Percentiles rank a stretch among this genome's conserved stretches.
phyloP scores from a whole-genome alignment of 768 basidiomycete species.

The Collybia nuda region DNA sequence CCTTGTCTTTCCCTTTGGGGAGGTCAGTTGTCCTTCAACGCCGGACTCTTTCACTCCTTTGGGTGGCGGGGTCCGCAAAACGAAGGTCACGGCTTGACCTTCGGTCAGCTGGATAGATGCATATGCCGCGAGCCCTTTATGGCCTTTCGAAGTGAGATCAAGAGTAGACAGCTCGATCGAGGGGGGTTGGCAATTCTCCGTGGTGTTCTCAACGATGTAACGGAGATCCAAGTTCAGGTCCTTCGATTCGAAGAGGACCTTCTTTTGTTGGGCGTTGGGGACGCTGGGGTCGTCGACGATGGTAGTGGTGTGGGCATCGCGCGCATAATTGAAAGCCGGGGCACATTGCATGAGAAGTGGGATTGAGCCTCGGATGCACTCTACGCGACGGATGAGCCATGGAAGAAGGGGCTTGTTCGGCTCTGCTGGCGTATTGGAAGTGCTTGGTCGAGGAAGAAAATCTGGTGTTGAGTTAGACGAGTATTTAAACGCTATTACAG shows the following conservation, averaged over 20 bases:
- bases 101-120: constrained; percentile 66
- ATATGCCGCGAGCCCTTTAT: constrained; percentile 67
- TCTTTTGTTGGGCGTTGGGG: constrained; percentile 39
- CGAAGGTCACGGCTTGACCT: constrained; percentile 89
- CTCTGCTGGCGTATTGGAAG: constrained; percentile 26
- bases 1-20: constrained; percentile 30
- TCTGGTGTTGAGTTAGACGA: constrained; percentile 42
- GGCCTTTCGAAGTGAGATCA: constrained; percentile 69
- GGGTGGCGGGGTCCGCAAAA: constrained; percentile 68
- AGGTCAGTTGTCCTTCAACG: neutral
- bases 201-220: constrained; percentile 60
- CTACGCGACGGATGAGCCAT: constrained; percentile 84
- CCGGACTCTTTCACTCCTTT: constrained; percentile 7
- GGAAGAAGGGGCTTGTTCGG: constrained; percentile 66
- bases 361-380: constrained; percentile 83
- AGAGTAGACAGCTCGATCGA: constrained; percentile 56
- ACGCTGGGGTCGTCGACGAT: constrained; percentile 46
- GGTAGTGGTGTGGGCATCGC: constrained; percentile 66
- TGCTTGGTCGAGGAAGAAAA: constrained; percentile 72
- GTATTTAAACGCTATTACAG: neutral
- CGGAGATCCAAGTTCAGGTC: constrained; percentile 72
- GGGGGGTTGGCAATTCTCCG: constrained; percentile 38
- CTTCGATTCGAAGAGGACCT: constrained; percentile 62
- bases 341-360: constrained; percentile 87
- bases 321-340: constrained; percentile 95